These are phyloP conservation scores for Inga leiocalycina DNA, from an alignment of 306 rosid species.

Conservation along the genomic window DNA sequence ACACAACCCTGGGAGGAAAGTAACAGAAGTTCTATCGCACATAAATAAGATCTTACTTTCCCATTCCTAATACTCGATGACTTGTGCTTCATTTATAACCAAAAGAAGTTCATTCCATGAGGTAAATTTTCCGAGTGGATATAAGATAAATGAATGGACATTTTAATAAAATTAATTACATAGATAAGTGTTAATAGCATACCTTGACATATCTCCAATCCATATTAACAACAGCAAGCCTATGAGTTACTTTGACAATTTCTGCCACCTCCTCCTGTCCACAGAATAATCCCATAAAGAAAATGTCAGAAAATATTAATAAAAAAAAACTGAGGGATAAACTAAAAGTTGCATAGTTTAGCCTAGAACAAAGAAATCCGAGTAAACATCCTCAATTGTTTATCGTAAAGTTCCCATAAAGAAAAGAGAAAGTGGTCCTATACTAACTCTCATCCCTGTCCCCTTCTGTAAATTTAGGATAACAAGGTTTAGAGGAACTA, in stretches of 20 bases:
- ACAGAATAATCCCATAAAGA: neutral
- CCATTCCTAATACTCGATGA: neutral
- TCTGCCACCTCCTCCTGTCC: conserved; percentile 19
- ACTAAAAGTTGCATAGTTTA: neutral
- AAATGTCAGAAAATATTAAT: neutral
- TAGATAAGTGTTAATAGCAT: conserved; percentile 14
- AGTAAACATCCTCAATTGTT: neutral
- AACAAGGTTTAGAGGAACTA: neutral
- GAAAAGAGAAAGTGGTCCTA: neutral
- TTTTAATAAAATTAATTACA: neutral
- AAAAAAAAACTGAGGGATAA: neutral
- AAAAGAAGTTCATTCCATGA: conserved; percentile 6
- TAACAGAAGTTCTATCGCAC: neutral
- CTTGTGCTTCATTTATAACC: neutral
- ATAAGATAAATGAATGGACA: neutral
- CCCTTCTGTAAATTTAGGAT: neutral
- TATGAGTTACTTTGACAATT: conserved; percentile 4
- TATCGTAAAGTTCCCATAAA: neutral
- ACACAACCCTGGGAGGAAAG: neutral
- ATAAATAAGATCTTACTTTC: neutral
- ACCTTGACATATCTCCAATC: conserved; percentile 93
- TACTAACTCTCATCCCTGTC: neutral
- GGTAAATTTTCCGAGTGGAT: neutral
- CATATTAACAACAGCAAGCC: conserved; percentile 65
- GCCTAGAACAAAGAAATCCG: neutral